Conservation (phyloP, 805 yeast genomes). For the Teunomyces funiuensis region DNA sequence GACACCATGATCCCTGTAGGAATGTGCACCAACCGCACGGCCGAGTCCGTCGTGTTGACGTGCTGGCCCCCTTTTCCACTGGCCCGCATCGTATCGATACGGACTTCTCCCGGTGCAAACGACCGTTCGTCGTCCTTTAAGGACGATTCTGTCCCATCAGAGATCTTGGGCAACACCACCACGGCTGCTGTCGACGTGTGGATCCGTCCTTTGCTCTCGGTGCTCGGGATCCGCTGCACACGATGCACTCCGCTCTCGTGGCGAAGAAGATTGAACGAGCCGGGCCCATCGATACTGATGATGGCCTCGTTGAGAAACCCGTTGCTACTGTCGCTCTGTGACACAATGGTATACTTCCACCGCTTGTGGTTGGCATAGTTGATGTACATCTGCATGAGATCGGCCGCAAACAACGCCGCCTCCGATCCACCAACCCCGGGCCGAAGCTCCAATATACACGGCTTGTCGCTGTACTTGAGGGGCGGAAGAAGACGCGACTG, state of each 20-base stretch:
- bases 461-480: conserved; percentile 69
- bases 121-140: conserved; percentile 57
- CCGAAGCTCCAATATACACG: conserved; percentile 79
- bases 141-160: conserved; percentile 51
- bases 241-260: conserved; percentile 95
- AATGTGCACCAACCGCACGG: conserved; percentile 86
- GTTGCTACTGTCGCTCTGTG: conserved; percentile 53
- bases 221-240: conserved; percentile 90
- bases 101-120: conserved; percentile 82
- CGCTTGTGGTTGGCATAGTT: conserved; percentile 61
- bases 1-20: conserved; percentile 88
- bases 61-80: conserved; percentile 98
- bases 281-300: conserved; percentile 64
- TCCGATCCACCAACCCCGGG: conserved; percentile 98
- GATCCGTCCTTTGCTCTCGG: conserved; percentile 90
- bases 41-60: conserved; percentile 95
- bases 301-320: conserved; percentile 80
- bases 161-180: conserved; percentile 82
- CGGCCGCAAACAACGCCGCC: conserved; percentile 82
- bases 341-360: conserved; percentile 68
- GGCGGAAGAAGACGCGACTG: conserved; percentile 69
- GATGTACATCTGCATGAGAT: conserved; percentile 77
- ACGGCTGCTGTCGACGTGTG: conserved; percentile 98
- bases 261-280: conserved; percentile 70
- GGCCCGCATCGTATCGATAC: conserved; percentile 96